Conservation (phyloP, 2,329 filamentous ascomycete species). For the Xylariaceae sp. region DNA sequence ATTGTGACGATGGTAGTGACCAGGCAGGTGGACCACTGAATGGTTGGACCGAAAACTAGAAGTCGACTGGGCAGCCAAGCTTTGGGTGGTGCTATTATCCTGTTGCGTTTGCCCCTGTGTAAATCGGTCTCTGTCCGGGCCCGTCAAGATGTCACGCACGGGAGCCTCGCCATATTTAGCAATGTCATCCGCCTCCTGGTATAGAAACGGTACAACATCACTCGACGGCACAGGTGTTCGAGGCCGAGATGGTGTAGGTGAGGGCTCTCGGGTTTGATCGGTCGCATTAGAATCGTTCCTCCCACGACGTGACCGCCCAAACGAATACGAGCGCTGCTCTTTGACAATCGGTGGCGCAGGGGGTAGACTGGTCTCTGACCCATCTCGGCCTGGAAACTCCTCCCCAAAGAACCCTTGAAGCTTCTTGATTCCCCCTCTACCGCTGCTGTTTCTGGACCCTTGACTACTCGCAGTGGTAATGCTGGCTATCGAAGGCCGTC, state of each 20-base stretch:
- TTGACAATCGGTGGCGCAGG: slow-evolving; percentile 43
- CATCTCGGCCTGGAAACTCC: slow-evolving; percentile 69
- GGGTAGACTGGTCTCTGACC: slow-evolving; percentile 65
- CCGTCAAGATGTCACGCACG: slow-evolving; percentile 63
- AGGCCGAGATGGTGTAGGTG: slow-evolving; percentile 70
- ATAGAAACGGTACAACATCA: slow-evolving; percentile 96
- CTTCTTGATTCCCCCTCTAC: slow-evolving; percentile 70
- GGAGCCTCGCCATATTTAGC: slow-evolving; percentile 72
- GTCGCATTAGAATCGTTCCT: slow-evolving; percentile 76
- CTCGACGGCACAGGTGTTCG: slow-evolving; percentile 82
- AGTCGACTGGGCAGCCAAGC: slow-evolving; percentile 54
- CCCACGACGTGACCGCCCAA: slow-evolving; percentile 59
- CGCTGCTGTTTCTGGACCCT: slow-evolving; percentile 69
- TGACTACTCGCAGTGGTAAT: slow-evolving; percentile 80
- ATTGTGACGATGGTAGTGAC: slow-evolving; percentile 62
- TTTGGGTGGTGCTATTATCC: slow-evolving; percentile 38
- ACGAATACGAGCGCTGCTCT: slow-evolving; percentile 59
- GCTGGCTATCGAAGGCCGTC: slow-evolving; percentile 83
- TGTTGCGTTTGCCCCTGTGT: slow-evolving; percentile 43
- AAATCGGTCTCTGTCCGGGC: slow-evolving; percentile 65
- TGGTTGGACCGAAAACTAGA: slow-evolving; percentile 57
- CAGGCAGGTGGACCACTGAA: slow-evolving; percentile 59
- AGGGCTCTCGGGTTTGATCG: slow-evolving; percentile 64
- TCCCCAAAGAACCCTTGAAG: slow-evolving; percentile 91
- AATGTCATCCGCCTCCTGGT: slow-evolving; percentile 80